Conservation (phyloP, 108 stramenopile species). For the Pinguiococcus pyrenoidosus region DNA sequence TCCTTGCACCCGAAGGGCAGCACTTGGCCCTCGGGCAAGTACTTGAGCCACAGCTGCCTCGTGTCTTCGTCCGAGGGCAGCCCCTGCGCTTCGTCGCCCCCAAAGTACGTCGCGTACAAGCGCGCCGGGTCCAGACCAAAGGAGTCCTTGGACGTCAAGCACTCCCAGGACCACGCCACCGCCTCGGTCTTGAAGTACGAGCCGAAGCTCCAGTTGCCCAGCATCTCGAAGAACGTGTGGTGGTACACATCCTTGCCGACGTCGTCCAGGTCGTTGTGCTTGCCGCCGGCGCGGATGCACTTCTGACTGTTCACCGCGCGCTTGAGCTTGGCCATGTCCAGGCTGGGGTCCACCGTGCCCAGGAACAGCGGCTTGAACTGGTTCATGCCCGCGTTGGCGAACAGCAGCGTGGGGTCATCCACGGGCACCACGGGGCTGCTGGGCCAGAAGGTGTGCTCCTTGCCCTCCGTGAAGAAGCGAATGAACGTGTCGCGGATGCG, state of each 20-base stretch:
- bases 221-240: slow-evolving; percentile 99
- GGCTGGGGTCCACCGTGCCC: slow-evolving; percentile 79
- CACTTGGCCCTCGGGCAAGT: slow-evolving; percentile 72
- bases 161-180: slow-evolving; percentile 88
- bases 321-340: slow-evolving; percentile 64
- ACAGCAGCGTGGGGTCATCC: slow-evolving; percentile 96
- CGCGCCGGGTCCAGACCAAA: slow-evolving; percentile 61
- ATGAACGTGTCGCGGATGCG: slow-evolving; percentile 88
- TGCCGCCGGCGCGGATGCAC: slow-evolving; percentile 98
- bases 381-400: slow-evolving; percentile 99
- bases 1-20: slow-evolving; percentile 68
- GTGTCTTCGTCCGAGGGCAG: slow-evolving; percentile 78
- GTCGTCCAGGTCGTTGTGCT: slow-evolving; percentile 99
- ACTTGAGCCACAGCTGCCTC: slow-evolving; percentile 71
- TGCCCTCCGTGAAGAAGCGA: slow-evolving; percentile 67
- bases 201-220: slow-evolving; percentile 94
- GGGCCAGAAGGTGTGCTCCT: slow-evolving; percentile 56
- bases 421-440: slow-evolving; percentile 92
- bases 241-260: slow-evolving; percentile 99
- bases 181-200: slow-evolving; percentile 97
- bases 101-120: slow-evolving; percentile 97
- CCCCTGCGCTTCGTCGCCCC: slow-evolving; percentile 71
- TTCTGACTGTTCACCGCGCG: slow-evolving; percentile 95
- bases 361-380: slow-evolving; percentile 97
- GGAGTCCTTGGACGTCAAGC: slow-evolving; percentile 77